Percentiles rank a stretch among this genome's conserved stretches.
Evolutionary conservation across 139 green algal genomes (phyloP).

Genomic region (Closterium sp.): DNA sequence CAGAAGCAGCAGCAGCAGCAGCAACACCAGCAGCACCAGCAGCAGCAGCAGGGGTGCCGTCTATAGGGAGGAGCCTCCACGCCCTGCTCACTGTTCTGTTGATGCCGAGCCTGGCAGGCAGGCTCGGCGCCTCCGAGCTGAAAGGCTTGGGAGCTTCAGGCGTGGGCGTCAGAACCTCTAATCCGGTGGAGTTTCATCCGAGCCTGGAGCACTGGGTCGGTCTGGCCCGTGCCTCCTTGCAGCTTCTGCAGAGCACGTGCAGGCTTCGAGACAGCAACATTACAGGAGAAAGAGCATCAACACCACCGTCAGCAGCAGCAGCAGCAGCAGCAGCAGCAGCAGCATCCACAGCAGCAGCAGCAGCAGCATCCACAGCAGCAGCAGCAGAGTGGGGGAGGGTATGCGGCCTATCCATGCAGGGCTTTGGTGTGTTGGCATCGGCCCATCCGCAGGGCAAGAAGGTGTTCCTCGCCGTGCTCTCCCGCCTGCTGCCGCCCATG

Average conservation of each 20-base stretch:
- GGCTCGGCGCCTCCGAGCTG: neutral
- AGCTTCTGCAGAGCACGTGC: neutral
- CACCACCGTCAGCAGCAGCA: neutral
- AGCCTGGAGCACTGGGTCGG: neutral
- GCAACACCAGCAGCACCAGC: neutral
- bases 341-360: neutral
- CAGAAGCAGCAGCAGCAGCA: neutral
- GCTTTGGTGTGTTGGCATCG: neutral
- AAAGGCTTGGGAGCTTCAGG: neutral
- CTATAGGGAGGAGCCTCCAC: neutral
- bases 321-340: neutral
- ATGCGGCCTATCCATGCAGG: neutral
- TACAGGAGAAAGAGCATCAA: neutral
- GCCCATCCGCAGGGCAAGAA: neutral
- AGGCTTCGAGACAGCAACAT: neutral
- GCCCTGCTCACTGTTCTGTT: neutral
- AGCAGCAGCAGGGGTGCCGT: neutral
- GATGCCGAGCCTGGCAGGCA: neutral
- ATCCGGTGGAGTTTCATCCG: neutral
- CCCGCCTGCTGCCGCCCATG: neutral
- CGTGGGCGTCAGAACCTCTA: neutral
- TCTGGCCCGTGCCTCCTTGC: neutral
- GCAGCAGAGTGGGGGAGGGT: neutral
- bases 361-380: too few relatives aligned
- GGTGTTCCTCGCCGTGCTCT: neutral